These are phyloP conservation scores for Quercus wislizeni DNA, from an alignment of 306 rosid genomes.

Conservation along the genomic window DNA sequence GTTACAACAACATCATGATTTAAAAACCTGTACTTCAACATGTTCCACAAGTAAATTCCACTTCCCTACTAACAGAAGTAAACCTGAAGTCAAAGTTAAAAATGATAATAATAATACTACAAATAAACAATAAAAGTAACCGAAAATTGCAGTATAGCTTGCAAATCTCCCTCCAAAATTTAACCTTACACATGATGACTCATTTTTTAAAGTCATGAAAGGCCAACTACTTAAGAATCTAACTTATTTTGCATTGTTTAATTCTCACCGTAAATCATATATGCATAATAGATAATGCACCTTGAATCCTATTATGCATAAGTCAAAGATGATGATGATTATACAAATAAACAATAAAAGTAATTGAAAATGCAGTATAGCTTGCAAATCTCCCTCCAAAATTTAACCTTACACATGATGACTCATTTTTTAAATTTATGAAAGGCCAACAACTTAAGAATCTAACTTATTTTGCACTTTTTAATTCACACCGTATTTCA, in stretches of 20 bases:
- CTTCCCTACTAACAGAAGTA: neutral
- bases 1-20: neutral
- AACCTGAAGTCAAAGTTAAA: neutral
- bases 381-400: neutral
- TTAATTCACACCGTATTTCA: neutral
- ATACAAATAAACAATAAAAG: no score
- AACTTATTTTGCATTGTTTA: neutral
- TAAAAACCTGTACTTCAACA: neutral
- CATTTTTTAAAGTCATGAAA: neutral
- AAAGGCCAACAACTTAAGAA: neutral
- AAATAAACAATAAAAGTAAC: no score
- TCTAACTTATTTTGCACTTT: neutral
- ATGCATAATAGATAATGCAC: neutral
- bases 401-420: neutral
- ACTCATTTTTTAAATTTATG: neutral
- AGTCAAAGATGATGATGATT: no score
- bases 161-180: neutral
- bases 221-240: neutral
- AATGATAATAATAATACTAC: neutral
- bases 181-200: neutral
- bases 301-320: neutral
- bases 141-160: neutral
- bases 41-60: neutral
- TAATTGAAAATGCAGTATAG: neutral
- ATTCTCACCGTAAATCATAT: neutral